Conservation (phyloP, 176 grass and related monocot genomes). For the Stipa capillata region DNA sequence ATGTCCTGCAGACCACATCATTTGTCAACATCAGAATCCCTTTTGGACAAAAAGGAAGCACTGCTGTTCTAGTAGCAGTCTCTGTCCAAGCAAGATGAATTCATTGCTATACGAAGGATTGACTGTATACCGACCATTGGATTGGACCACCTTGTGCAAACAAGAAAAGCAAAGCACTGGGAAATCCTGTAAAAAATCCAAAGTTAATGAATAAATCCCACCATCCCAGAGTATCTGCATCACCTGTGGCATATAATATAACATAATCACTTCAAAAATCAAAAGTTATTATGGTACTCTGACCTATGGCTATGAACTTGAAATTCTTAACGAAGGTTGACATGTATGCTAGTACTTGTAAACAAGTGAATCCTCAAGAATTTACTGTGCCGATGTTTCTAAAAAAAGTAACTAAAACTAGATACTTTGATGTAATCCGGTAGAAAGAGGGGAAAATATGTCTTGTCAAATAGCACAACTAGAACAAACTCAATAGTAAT, state of each 20-base stretch:
- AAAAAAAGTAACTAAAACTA: background rate
- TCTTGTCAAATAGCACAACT: background rate
- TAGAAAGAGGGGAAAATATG: background rate
- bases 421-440: slow-evolving; percentile 1
- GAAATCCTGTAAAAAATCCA: slow-evolving; percentile 64
- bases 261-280: background rate
- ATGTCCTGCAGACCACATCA: slow-evolving; percentile 50
- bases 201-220: slow-evolving; percentile 92
- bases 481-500: background rate
- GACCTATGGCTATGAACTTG: background rate
- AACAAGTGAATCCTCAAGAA: background rate
- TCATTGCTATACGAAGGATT: slow-evolving; percentile 29
- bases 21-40: slow-evolving; percentile 26
- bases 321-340: background rate
- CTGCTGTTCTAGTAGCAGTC: slow-evolving; percentile 17
- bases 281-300: background rate
- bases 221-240: slow-evolving; percentile 58
- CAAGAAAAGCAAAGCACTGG: slow-evolving; percentile 66
- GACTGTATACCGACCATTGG: slow-evolving; percentile 48
- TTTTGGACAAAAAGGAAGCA: slow-evolving; percentile 27
- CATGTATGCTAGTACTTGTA: slow-evolving; percentile 3
- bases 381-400: background rate
- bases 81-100: slow-evolving; percentile 18
- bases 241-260: slow-evolving; percentile 42
- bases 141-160: slow-evolving; percentile 61